These are phyloP conservation scores for Parafenestella ontariensis DNA, from an alignment of 2,329 filamentous ascomycete genomes.

Conservation along the genomic window DNA sequence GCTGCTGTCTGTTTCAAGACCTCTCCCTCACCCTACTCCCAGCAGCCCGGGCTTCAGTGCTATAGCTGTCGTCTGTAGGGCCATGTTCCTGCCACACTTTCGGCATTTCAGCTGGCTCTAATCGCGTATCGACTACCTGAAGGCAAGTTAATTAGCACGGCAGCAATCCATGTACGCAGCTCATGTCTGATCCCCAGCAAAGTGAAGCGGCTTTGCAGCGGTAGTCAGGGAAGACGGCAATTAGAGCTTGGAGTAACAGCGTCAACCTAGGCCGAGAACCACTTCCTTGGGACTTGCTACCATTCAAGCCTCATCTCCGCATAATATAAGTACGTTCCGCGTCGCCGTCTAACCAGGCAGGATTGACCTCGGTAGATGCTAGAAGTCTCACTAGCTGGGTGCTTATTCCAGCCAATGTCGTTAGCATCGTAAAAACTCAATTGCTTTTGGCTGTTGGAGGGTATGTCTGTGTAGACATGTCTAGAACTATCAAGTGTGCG, in stretches of 20 bases:
- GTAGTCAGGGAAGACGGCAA: constrained; percentile 20
- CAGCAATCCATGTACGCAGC: not conserved
- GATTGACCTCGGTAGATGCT: not conserved
- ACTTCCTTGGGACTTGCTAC: constrained; percentile 18
- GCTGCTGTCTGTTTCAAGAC: not conserved
- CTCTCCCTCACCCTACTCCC: not conserved
- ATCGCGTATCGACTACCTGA: not conserved
- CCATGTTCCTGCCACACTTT: not conserved
- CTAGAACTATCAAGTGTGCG: constrained; percentile 9
- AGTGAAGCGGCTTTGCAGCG: not conserved
- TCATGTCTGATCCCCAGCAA: not conserved
- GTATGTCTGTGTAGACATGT: constrained; percentile 15
- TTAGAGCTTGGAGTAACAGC: constrained; percentile 22
- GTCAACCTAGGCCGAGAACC: constrained; percentile 26
- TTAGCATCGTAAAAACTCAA: not conserved
- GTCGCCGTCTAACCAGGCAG: not conserved
- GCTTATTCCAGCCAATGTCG: not conserved
- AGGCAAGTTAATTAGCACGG: not conserved
- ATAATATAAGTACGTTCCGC: not conserved
- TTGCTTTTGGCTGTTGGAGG: not conserved
- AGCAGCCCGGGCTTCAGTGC: not conserved
- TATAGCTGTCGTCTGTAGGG: not conserved
- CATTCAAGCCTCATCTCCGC: not conserved
- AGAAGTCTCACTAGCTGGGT: not conserved
- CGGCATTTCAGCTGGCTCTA: not conserved